These are phyloP conservation scores for Sarcodon aspratus DNA, from an alignment of 768 basidiomycete genomes.

Conservation along the genomic window DNA sequence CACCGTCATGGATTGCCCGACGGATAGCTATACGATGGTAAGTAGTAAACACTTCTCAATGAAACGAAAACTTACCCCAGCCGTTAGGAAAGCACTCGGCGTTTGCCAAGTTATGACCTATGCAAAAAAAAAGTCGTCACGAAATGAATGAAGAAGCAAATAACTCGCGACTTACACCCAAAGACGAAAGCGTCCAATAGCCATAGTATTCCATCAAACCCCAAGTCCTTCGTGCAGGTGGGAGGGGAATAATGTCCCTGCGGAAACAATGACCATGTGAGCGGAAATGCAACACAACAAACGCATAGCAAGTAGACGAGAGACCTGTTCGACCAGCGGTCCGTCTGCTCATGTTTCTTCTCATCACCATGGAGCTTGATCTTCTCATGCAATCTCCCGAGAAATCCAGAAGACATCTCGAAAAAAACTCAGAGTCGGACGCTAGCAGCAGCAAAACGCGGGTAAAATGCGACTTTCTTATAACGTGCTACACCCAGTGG, in stretches of 20 bases:
- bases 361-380: slow-evolving; percentile 1
- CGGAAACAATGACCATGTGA: not conserved
- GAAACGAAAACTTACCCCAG: not conserved
- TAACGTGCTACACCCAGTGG: too few species aligned
- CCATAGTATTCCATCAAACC: slow-evolving; percentile 9
- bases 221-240: slow-evolving; percentile 12
- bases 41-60: not conserved
- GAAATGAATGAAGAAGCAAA: not conserved
- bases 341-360: not conserved
- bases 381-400: not conserved
- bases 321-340: not conserved
- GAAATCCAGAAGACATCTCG: not conserved
- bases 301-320: not conserved
- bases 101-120: slow-evolving; percentile 6
- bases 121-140: not conserved
- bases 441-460: too few species aligned
- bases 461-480: too few species aligned
- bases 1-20: slow-evolving; percentile 5
- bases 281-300: too few species aligned
- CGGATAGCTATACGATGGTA: slow-evolving; percentile 2
- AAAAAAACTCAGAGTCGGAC: not conserved
- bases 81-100: slow-evolving; percentile 3
- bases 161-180: not conserved
- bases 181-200: slow-evolving; percentile 10
- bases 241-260: slow-evolving; percentile 11